Conservation (phyloP, 2,329 filamentous ascomycete species). For the Penicillium sp. region DNA sequence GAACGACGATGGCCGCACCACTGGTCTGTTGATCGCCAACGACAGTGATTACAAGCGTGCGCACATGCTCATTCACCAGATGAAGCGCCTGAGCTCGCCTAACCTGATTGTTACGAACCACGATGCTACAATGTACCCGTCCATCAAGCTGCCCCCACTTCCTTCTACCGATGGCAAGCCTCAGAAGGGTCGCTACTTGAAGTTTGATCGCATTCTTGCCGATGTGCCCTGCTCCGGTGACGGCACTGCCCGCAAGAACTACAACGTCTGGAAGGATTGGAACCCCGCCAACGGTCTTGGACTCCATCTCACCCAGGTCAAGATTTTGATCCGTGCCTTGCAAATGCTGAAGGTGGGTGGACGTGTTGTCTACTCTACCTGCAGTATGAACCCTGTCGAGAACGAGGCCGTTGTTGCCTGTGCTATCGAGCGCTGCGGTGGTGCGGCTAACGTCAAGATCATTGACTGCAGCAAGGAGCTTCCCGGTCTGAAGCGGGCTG, state of each 20-base stretch:
- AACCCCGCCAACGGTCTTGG: slow-evolving; percentile 82
- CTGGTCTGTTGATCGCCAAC: slow-evolving; percentile 90
- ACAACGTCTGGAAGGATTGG: slow-evolving; percentile 95
- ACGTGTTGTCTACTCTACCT: slow-evolving; percentile 94
- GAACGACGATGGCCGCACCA: slow-evolving; percentile 79
- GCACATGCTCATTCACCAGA: slow-evolving; percentile 96
- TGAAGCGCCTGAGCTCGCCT: slow-evolving; percentile 93
- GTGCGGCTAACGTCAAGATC: slow-evolving; percentile 74
- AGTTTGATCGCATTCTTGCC: slow-evolving; percentile 93
- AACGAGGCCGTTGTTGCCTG: slow-evolving; percentile 89
- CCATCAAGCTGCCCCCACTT: slow-evolving; percentile 74
- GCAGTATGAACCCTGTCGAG: slow-evolving; percentile 97
- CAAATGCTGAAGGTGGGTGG: slow-evolving; percentile 96
- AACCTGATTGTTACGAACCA: slow-evolving; percentile 98
- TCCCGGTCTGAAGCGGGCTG: slow-evolving; percentile 70
- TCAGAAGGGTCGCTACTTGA: slow-evolving; percentile 70
- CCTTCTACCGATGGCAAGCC: slow-evolving; percentile 53
- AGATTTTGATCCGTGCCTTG: slow-evolving; percentile 86
- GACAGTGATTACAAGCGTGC: slow-evolving; percentile 95
- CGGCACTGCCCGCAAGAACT: slow-evolving; percentile 89
- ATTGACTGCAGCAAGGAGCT: slow-evolving; percentile 79
- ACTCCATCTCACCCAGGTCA: slow-evolving; percentile 79
- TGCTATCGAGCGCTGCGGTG: slow-evolving; percentile 88
- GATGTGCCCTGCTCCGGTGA: slow-evolving; percentile 98
- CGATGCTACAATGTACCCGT: slow-evolving; percentile 92